Base-by-base conservation (phyloP, 768 basidiomycete species). In the Leccinum sublutescens region DNA sequence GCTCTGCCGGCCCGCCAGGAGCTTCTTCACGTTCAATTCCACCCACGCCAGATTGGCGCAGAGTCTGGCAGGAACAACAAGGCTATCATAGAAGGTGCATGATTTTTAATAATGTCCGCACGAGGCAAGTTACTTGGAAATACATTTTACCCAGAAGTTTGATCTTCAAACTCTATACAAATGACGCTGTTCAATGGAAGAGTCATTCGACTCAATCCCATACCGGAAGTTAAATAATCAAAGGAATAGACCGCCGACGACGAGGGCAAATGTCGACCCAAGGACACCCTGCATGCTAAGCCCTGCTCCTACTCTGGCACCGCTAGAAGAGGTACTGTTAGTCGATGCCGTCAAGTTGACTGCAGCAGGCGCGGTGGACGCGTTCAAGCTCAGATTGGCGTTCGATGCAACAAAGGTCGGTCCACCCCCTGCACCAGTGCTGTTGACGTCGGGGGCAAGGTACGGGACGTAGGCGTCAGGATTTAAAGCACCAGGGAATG, bases 401-500 rank as follows among this genome's bases (percentile, higher is more conserved):
- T 69, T 70, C 4, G 69, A 40, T 21, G 67, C 73, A 62, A 76
- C 56, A 67, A 77, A 77, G 17, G 81, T 78, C 34, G 68, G 55
- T 29, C 79, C 78, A 54, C 76, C 75, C 11, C 79, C 82, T 1
- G 78, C 79, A 45, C 80, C 77, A 36, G 65, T 61, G 38, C 74
- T 76, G 45, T 63, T 64, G 25, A 57, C 53, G 68, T 80, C 71
- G 2, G 82, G 82, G 6, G 82, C 79, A 6, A 73, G 57, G 71
- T 77, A 81, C 10, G 82, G 80, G 19, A 77, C 71, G 62, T 74
- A 83, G 23, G 64, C 58, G 5, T 60, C 48, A 25, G 72, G 64
- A 65, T 80, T 81, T 62, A 82, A 72, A 31, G 80, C 68, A 25
- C 83, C 83, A 9, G 79, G 73, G 58, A 72, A 71, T 12, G 66